These are phyloP conservation scores for Usnea hakonensis DNA, from an alignment of 495 filamentous ascomycete species.

Conservation along the genomic window DNA sequence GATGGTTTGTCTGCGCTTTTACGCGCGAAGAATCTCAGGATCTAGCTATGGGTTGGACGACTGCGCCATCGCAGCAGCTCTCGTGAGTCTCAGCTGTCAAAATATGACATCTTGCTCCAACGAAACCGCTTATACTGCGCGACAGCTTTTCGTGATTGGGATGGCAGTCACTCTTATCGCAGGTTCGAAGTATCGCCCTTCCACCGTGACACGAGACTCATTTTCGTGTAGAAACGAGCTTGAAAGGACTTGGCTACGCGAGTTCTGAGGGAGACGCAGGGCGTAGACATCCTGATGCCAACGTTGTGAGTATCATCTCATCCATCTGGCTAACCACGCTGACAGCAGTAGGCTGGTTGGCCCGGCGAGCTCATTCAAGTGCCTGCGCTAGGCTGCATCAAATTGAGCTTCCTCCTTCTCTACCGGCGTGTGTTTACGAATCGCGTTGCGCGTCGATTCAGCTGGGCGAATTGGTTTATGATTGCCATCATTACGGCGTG, in stretches of 20 bases:
- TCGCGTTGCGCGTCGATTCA: neutral
- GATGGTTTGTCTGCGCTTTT: slow-evolving; percentile 10
- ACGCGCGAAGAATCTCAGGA: slow-evolving; percentile 5
- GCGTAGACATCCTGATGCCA: neutral
- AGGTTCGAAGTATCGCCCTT: neutral
- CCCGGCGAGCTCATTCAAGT: slow-evolving; percentile 3
- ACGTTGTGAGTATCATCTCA: neutral
- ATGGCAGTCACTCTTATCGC: slow-evolving; percentile 7
- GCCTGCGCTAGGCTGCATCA: slow-evolving; percentile 1
- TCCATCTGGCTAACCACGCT: neutral
- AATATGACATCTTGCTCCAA: neutral
- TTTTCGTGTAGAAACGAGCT: neutral
- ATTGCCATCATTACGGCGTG: neutral
- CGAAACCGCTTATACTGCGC: neutral
- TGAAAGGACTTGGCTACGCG: slow-evolving; percentile 10
- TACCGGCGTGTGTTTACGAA: slow-evolving; percentile 3
- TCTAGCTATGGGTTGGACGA: neutral
- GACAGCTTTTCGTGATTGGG: slow-evolving; percentile 6
- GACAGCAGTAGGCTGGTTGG: neutral
- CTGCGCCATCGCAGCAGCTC: neutral
- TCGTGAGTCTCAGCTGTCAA: neutral
- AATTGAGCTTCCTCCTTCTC: slow-evolving; percentile 5
- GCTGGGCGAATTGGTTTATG: neutral
- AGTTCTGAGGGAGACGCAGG: neutral
- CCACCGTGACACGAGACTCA: neutral